Evolutionary conservation across 2,329 filamentous ascomycete genomes (phyloP).

Genomic region (Cladosporium sp.): DNA sequence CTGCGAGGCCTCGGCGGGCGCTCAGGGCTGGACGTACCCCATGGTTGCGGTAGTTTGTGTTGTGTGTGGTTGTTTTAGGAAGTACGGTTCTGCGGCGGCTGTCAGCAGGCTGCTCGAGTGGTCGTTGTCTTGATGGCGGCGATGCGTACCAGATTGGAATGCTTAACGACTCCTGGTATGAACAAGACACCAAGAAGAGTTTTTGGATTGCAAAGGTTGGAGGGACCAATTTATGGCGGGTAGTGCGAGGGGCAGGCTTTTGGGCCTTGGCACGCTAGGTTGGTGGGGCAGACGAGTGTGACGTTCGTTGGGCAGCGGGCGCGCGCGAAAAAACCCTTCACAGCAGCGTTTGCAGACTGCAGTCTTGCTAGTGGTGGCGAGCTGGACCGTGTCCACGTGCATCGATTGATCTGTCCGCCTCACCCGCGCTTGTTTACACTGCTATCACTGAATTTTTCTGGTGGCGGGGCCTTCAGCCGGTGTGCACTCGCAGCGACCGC

Average conservation of each 20-base stretch:
- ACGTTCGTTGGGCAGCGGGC: conserved; percentile 6
- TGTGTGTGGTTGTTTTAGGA: conserved; percentile 21
- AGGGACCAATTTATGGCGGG: neutral
- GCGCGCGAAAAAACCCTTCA: conserved; percentile 13
- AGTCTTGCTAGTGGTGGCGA: conserved; percentile 1
- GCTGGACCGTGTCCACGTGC: conserved; percentile 10
- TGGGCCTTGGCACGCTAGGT: conserved; percentile 6
- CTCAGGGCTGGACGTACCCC: conserved; percentile 49
- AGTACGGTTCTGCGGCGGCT: neutral
- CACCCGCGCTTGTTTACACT: neutral
- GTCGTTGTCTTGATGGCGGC: neutral
- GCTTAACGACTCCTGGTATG: conserved; percentile 27
- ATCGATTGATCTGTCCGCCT: conserved; percentile 1
- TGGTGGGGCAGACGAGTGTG: conserved; percentile 9
- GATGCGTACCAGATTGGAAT: conserved; percentile 22
- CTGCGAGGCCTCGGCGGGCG: conserved; percentile 15
- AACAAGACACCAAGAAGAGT: conserved; percentile 12
- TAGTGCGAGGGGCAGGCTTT: conserved; percentile 16
- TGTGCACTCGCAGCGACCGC: neutral
- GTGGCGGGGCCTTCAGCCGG: conserved; percentile 1
- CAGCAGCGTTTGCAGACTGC: neutral
- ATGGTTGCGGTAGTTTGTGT: conserved; percentile 47
- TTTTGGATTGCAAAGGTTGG: conserved; percentile 7
- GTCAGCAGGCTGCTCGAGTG: conserved; percentile 1
- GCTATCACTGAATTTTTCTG: conserved; percentile 9